Conservation (phyloP, 805 yeast species). For the Candida coquimbonensis region DNA sequence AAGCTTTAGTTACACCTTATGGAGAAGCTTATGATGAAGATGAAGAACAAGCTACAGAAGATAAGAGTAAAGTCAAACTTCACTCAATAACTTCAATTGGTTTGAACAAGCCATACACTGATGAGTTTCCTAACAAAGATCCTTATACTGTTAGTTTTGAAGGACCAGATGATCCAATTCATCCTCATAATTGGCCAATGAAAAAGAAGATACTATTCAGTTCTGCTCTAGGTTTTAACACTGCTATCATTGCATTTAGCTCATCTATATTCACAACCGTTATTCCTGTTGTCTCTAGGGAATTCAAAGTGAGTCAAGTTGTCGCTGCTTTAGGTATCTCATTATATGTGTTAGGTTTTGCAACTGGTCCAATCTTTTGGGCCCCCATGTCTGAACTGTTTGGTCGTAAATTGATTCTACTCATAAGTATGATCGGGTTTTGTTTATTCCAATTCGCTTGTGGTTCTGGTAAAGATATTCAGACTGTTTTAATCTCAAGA, state of each 20-base stretch:
- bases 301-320: constrained; percentile 54
- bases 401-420: constrained; percentile 59
- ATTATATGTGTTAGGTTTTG: constrained; percentile 83
- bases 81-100: constrained; percentile 43
- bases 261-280: constrained; percentile 75
- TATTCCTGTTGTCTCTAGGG: constrained; percentile 36
- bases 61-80: constrained; percentile 11
- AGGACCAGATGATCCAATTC: constrained; percentile 72
- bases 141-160: constrained; percentile 69
- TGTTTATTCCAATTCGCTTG: constrained; percentile 60
- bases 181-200: constrained; percentile 73
- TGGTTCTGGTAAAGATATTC: constrained; percentile 71
- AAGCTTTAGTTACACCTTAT: neutral
- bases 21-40: neutral
- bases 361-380: constrained; percentile 86
- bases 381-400: constrained; percentile 77
- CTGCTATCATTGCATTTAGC: constrained; percentile 59
- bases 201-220: constrained; percentile 37
- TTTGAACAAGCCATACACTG: constrained; percentile 39
- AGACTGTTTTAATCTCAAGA: constrained; percentile 69
- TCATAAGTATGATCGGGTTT: constrained; percentile 50
- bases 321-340: constrained; percentile 73
- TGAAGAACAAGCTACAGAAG: constrained; percentile 11
- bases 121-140: constrained; percentile 48
- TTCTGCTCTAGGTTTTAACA: constrained; percentile 37